Evolutionary conservation across 2,329 filamentous ascomycete genomes (phyloP).

Genomic region (Pseudopyrenochaeta lycopersici): DNA sequence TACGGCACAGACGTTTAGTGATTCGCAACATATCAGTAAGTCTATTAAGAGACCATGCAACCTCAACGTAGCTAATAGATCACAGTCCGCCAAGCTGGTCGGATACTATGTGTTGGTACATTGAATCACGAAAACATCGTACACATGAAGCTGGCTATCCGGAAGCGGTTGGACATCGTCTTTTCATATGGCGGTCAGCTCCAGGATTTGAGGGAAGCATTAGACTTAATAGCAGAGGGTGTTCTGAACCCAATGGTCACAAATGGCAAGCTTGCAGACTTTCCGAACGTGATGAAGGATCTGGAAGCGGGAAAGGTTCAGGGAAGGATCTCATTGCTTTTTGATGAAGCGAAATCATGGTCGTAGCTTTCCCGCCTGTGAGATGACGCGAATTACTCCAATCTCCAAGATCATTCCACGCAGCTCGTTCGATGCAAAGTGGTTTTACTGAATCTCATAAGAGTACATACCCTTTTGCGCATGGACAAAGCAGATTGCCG

Average conservation of each 20-base stretch:
- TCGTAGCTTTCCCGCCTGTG: not conserved
- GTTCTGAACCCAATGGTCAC: slow-evolving; percentile 26
- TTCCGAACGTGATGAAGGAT: slow-evolving; percentile 23
- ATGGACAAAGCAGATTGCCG: no score
- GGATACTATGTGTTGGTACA: slow-evolving; percentile 30
- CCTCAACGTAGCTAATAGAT: not conserved
- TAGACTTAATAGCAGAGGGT: slow-evolving; percentile 23
- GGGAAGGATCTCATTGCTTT: slow-evolving; percentile 22
- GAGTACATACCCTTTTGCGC: no score
- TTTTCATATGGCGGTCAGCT: slow-evolving; percentile 33
- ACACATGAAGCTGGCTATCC: slow-evolving; percentile 31
- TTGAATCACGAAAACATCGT: slow-evolving; percentile 35
- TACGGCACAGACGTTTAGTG: slow-evolving; percentile 27
- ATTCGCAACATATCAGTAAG: slow-evolving; percentile 30
- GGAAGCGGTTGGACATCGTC: slow-evolving; percentile 27
- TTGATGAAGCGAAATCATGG: not conserved
- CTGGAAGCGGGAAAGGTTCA: slow-evolving; percentile 26
- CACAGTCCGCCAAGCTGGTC: slow-evolving; percentile 27
- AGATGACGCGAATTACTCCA: not conserved
- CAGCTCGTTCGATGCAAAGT: no score
- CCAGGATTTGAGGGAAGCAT: slow-evolving; percentile 21
- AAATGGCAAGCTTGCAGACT: slow-evolving; percentile 25
- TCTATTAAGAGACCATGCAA: not conserved
- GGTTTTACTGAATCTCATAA: no score
- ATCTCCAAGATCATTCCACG: not conserved